These are phyloP conservation scores for Nigrospora osmanthi DNA, from an alignment of 2,329 filamentous ascomycete species.

Conservation along the genomic window DNA sequence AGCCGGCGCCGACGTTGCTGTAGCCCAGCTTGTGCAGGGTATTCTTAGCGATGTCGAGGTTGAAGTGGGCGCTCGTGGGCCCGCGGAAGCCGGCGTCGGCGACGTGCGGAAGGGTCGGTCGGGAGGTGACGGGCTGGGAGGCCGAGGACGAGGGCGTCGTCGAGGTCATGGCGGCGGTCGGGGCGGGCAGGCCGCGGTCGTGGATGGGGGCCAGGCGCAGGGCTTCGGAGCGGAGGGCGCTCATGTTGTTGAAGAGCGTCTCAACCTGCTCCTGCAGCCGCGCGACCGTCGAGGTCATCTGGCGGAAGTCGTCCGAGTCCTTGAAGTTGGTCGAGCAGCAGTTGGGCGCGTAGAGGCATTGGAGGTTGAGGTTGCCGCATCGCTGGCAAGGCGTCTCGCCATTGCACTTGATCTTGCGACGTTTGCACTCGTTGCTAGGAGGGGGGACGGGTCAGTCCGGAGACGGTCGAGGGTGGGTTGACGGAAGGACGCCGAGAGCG, in stretches of 20 bases:
- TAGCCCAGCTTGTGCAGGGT: slow-evolving; percentile 89
- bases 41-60: slow-evolving; percentile 77
- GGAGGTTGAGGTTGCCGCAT: slow-evolving; percentile 59
- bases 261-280: slow-evolving; percentile 80
- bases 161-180: slow-evolving; percentile 28
- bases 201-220: slow-evolving; percentile 34
- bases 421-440: slow-evolving; percentile 62
- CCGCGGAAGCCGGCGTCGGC: slow-evolving; percentile 67
- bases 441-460: no score
- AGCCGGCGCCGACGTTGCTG: slow-evolving; percentile 50
- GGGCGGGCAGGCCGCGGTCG: slow-evolving; percentile 32
- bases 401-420: slow-evolving; percentile 71
- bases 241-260: slow-evolving; percentile 65
- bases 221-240: slow-evolving; percentile 52
- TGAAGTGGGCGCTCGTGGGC: slow-evolving; percentile 79
- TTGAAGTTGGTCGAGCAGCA: slow-evolving; percentile 75
- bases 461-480: no score
- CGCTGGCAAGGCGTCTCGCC: slow-evolving; percentile 60
- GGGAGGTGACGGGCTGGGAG: slow-evolving; percentile 24
- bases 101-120: slow-evolving; percentile 37
- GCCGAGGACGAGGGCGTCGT: slow-evolving; percentile 27
- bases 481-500: no score
- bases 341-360: slow-evolving; percentile 59
- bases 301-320: slow-evolving; percentile 84
- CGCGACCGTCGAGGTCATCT: slow-evolving; percentile 67